Evolutionary conservation across 306 rosid genomes (phyloP).

Genomic region (Ziziphus jujuba): DNA sequence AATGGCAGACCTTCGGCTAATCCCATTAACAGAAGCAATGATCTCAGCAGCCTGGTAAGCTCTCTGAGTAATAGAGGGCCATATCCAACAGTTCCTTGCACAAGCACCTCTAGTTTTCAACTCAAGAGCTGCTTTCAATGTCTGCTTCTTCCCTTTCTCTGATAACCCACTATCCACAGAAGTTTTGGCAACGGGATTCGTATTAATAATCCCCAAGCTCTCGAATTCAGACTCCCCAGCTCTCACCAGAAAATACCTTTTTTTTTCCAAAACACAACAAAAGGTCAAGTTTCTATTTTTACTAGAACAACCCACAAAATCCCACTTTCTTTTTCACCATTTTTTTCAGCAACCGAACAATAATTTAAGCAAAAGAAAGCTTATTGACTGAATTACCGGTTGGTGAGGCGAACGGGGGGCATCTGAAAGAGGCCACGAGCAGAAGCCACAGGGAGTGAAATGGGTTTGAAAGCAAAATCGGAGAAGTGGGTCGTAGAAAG

Average conservation of each 20-base stretch:
- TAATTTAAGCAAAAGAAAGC: background rate
- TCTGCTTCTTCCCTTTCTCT: slow-evolving; percentile 75
- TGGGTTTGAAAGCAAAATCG: slow-evolving; percentile 13
- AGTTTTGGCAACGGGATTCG: slow-evolving; percentile 86
- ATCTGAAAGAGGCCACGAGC: slow-evolving; percentile 53
- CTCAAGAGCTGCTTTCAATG: slow-evolving; percentile 63
- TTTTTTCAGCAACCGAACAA: background rate
- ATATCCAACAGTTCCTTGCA: slow-evolving; percentile 84
- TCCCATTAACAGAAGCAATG: slow-evolving; percentile 73
- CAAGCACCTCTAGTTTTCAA: slow-evolving; percentile 84
- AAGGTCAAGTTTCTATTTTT: background rate
- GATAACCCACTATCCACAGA: slow-evolving; percentile 84
- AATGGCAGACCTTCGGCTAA: slow-evolving; percentile 63
- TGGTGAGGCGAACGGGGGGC: slow-evolving; percentile 48
- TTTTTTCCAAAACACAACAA: slow-evolving; percentile 3
- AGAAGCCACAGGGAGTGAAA: slow-evolving; percentile 11
- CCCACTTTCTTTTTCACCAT: background rate
- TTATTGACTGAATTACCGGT: slow-evolving; percentile 28
- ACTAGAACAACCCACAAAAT: background rate
- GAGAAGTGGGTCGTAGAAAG: slow-evolving; percentile 19
- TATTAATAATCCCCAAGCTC: slow-evolving; percentile 77
- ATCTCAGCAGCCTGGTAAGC: slow-evolving; percentile 96
- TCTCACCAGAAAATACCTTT: slow-evolving; percentile 86
- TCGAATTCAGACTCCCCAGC: slow-evolving; percentile 92
- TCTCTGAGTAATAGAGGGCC: slow-evolving; percentile 97